phyloP scores from a whole-genome alignment of 768 basidiomycete species.

The Strobilomyces echinocephalus region DNA sequence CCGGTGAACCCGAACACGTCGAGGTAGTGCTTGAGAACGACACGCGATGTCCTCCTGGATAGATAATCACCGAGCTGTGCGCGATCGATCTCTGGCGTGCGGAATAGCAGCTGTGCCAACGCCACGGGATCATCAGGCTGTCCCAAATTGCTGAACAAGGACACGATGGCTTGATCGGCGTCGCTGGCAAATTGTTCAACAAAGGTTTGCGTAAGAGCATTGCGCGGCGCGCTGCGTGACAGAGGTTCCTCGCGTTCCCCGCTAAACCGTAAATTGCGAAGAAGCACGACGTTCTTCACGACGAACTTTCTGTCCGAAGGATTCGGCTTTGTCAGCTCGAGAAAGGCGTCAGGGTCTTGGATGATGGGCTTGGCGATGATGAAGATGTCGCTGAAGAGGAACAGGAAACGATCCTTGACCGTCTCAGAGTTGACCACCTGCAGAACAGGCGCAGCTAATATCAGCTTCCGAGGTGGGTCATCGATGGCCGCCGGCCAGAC shows the following conservation, averaged over 20 bases:
- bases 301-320: conserved; percentile 71
- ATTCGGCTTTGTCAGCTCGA: conserved; percentile 53
- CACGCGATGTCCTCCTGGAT: conserved; percentile 63
- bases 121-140: conserved; percentile 61
- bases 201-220: conserved; percentile 67
- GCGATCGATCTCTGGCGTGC: conserved; percentile 78
- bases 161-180: conserved; percentile 73
- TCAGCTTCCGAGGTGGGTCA: conserved; percentile 79
- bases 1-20: conserved; percentile 85
- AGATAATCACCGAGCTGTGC: conserved; percentile 82
- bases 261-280: conserved; percentile 63
- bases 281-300: conserved; percentile 84
- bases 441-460: conserved; percentile 80
- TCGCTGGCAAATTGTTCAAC: conserved; percentile 75
- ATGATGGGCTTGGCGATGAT: conserved; percentile 88
- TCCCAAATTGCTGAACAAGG: conserved; percentile 59
- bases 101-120: conserved; percentile 78
- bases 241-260: conserved; percentile 65
- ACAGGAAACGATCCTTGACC: conserved; percentile 92
- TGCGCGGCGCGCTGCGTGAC: conserved; percentile 45
- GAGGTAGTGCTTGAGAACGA: conserved; percentile 76
- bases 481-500: conserved; percentile 67
- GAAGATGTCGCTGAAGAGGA: conserved; percentile 95
- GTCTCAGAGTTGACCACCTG: conserved; percentile 94
- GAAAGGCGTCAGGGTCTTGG: conserved; percentile 58